Base-by-base conservation (phyloP, 1,284 basidiomycete genomes). In the Ustilago shanxiensis region DNA sequence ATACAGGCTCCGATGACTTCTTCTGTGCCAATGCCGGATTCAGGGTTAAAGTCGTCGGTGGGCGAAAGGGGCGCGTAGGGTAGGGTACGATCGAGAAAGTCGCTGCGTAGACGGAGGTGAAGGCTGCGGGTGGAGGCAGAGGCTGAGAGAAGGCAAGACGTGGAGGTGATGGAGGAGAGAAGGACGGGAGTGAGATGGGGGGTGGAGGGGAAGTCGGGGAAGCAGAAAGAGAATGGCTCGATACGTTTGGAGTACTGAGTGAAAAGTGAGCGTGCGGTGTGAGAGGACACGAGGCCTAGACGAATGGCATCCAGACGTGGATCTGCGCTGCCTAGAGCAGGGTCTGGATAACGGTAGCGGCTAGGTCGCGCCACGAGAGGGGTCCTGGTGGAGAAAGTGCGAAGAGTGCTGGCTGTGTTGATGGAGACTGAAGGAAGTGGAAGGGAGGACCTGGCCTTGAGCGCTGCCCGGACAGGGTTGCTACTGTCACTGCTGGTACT, bases 1-100 rank as follows among this genome's bases (percentile, higher is more conserved):
- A 76, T 67, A 24, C 66, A 68, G 20, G 68, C 68, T 14, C 72
- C 72, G 0, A 71, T 56, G 7, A 76, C 72, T 45, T 76, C 68
- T 35, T 71, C 72, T 2, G 66, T 71, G 1, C 72, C 72, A 24
- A 75, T 75, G 6, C 72, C 72, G 22, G 39, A 56, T 33, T 75
- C 67, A 0, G 64, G 67, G 44, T 75, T 70, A 41, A 75, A 69
- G 14, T 69, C 63, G 60, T 70, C 67, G 22, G 65, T 55, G 37
- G 58, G 61, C 0, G 49, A 47, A 1, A 29, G 11, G 0, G 71
- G 71, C 0, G 60, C 55, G 39, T 61, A 73, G 11, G 71, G 58
- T 7, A 62, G 22, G 2, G 66, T 68, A 7, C 72, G 59, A 6
- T 66, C 62, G 13, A 74, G 62, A 4, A 74, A 31, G 26, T 74